A percentile compares a stretch with the other conserved stretches of the same genome.
phyloP scores from a whole-genome alignment of 345 rosid genomes.

The Raphanus raphanistrum region DNA sequence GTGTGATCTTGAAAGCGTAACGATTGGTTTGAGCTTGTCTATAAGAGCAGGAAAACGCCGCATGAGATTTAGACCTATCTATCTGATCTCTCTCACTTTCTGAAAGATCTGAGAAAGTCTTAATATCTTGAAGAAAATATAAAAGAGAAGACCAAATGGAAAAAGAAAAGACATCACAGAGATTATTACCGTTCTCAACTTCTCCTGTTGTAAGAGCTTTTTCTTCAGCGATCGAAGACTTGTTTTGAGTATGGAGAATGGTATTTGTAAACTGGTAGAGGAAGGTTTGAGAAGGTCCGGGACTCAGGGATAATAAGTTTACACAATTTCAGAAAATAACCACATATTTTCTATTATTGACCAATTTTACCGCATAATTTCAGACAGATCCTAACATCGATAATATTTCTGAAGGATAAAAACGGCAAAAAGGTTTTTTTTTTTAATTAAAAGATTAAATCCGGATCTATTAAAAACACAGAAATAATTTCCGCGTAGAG shows the following conservation, averaged over 20 bases:
- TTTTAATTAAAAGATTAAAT: too few relatives aligned
- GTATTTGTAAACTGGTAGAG: neutral
- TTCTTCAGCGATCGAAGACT: constrained; percentile 3
- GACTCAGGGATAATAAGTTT: constrained; percentile 6
- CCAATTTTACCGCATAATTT: neutral
- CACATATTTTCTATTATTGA: neutral
- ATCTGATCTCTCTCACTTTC: neutral
- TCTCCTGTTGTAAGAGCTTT: neutral
- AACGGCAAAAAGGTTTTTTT: too few relatives aligned
- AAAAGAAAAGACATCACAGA: neutral
- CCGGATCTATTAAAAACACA: too few relatives aligned
- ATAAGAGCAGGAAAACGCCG: constrained; percentile 20
- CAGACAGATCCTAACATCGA: neutral
- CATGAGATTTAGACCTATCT: constrained; percentile 17
- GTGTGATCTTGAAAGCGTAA: constrained; percentile 38
- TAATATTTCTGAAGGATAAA: too few relatives aligned
- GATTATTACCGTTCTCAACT: constrained; percentile 2
- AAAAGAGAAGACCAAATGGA: neutral
- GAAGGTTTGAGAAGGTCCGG: constrained; percentile 33
- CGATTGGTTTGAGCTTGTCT: constrained; percentile 42
- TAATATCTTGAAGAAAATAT: neutral
- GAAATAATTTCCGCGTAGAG: too few relatives aligned
- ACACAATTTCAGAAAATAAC: neutral
- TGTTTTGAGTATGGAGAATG: constrained; percentile 7
- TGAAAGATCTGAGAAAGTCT: neutral